A percentile compares a stretch with the other conserved stretches of the same genome.
These are phyloP conservation scores for Coemansia sp. DNA, from an alignment of 192 early-diverging fungal genomes.

Conservation along the genomic window DNA sequence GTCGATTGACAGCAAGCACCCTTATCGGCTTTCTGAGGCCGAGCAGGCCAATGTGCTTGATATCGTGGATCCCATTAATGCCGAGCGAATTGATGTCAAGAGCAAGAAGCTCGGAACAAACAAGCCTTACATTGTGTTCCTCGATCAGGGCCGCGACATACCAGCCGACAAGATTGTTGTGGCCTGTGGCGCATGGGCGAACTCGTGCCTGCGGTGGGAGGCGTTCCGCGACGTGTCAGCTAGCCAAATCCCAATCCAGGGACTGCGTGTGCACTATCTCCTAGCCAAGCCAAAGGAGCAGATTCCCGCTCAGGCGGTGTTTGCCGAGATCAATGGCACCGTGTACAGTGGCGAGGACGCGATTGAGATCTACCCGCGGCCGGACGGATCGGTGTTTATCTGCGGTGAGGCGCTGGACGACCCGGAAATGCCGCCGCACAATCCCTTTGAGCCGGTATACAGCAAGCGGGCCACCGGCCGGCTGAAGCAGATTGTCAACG, in stretches of 20 bases:
- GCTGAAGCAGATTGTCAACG: slow-evolving; percentile 49
- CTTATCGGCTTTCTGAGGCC: neutral
- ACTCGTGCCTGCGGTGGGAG: slow-evolving; percentile 45
- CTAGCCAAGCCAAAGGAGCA: slow-evolving; percentile 30
- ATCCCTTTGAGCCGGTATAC: slow-evolving; percentile 47
- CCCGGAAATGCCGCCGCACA: slow-evolving; percentile 49
- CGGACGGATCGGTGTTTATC: slow-evolving; percentile 48
- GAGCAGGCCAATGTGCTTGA: slow-evolving; percentile 2
- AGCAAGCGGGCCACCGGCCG: slow-evolving; percentile 43
- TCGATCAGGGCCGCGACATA: slow-evolving; percentile 38
- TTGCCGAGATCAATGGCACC: slow-evolving; percentile 53
- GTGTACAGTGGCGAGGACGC: slow-evolving; percentile 50
- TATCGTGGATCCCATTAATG: neutral
- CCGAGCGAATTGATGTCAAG: slow-evolving; percentile 5
- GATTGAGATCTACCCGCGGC: slow-evolving; percentile 50
- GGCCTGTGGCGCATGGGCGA: slow-evolving; percentile 48
- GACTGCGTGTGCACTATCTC: slow-evolving; percentile 48
- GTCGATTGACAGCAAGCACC: slow-evolving; percentile 14
- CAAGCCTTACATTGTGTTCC: slow-evolving; percentile 35
- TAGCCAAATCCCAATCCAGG: slow-evolving; percentile 49
- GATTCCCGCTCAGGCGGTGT: slow-evolving; percentile 42
- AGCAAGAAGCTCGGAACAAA: slow-evolving; percentile 4
- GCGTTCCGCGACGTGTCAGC: slow-evolving; percentile 49
- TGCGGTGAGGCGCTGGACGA: slow-evolving; percentile 50
- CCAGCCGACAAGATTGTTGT: slow-evolving; percentile 46